Evolutionary conservation across 148 eudicot genomes (phyloP).

Genomic region (Selenicereus undatus): DNA sequence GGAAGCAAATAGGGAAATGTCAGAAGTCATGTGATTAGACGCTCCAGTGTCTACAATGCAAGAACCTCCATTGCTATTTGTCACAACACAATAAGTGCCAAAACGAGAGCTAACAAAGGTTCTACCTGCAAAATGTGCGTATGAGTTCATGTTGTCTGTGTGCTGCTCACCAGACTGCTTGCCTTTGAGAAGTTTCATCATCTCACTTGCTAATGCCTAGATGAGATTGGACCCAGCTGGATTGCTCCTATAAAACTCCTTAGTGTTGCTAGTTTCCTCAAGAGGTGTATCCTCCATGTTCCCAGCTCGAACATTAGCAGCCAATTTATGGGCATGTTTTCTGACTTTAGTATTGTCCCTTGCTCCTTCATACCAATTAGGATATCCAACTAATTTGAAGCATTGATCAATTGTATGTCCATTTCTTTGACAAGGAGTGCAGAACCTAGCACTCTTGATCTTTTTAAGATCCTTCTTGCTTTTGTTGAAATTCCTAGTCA

Average conservation of each 20-base stretch:
- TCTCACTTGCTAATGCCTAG: neutral
- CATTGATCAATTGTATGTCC: neutral
- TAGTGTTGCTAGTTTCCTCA: neutral
- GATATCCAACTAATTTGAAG: neutral
- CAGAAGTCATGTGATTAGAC: neutral
- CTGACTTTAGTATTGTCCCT: neutral
- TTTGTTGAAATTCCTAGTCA: too few species aligned
- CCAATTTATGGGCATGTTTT: neutral
- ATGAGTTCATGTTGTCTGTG: neutral
- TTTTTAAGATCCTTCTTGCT: neutral
- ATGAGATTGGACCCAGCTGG: neutral
- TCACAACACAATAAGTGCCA: neutral
- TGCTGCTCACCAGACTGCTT: too few species aligned
- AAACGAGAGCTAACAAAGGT: neutral
- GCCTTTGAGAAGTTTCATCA: neutral
- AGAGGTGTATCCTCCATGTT: neutral
- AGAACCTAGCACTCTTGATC: neutral
- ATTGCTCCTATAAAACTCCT: too few species aligned
- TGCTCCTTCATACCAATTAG: neutral
- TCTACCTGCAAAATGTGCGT: neutral
- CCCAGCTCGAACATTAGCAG: too few species aligned
- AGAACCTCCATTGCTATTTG: too few species aligned
- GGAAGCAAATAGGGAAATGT: neutral
- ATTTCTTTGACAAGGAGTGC: neutral
- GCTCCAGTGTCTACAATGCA: neutral